A percentile compares a stretch with the other conserved stretches of the same genome.
Evolutionary conservation across 768 basidiomycete species (phyloP).

Genomic region (Rhizopogon rudus): DNA sequence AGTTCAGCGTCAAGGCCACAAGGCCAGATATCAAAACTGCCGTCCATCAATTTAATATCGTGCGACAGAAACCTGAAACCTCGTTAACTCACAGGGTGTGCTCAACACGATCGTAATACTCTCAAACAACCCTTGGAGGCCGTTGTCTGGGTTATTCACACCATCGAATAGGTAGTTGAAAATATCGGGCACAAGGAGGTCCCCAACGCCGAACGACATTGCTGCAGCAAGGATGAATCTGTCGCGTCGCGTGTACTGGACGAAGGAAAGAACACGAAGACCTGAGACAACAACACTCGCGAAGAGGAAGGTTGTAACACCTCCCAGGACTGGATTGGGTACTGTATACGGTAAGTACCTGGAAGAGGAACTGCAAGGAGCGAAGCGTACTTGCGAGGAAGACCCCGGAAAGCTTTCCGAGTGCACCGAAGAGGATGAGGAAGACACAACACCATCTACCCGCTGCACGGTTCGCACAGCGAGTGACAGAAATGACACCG

Average conservation of each 20-base stretch:
- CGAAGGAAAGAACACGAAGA: slow-evolving; percentile 59
- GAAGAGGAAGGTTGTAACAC: slow-evolving; percentile 86
- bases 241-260: slow-evolving; percentile 56
- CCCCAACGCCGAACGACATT: slow-evolving; percentile 64
- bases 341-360: slow-evolving; percentile 30
- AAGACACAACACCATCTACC: slow-evolving; percentile 78
- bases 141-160: slow-evolving; percentile 46
- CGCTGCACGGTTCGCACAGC: slow-evolving; percentile 75
- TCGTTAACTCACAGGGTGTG: slow-evolving; percentile 64
- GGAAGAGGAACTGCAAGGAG: neutral
- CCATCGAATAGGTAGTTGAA: slow-evolving; percentile 69
- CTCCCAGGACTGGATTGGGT: slow-evolving; percentile 77
- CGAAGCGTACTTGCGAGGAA: slow-evolving; percentile 64
- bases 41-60: neutral
- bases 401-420: slow-evolving; percentile 80
- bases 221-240: slow-evolving; percentile 69
- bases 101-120: slow-evolving; percentile 77
- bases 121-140: slow-evolving; percentile 64
- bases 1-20: slow-evolving; percentile 53
- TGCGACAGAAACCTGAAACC: neutral
- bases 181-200: slow-evolving; percentile 59
- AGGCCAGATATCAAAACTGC: slow-evolving; percentile 55
- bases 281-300: slow-evolving; percentile 71
- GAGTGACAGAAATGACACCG: slow-evolving; percentile 78
- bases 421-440: slow-evolving; percentile 73